Base-by-base conservation (phyloP, 2,329 filamentous ascomycete genomes). In the Venturia effusa region DNA sequence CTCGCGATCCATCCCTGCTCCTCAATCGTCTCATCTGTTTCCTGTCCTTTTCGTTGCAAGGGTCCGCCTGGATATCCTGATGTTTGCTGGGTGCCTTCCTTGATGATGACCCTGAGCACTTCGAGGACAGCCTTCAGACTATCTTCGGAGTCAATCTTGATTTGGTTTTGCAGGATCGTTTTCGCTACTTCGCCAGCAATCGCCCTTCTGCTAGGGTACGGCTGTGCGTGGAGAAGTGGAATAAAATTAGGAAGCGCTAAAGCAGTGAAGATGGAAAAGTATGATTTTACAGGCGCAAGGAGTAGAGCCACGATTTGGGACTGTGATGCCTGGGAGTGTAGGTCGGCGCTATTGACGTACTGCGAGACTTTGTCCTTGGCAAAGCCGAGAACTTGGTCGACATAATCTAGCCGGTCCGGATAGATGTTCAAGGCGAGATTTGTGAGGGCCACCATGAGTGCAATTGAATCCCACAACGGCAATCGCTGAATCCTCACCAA, bases 381-480 rank as follows among this genome's bases (percentile, higher is more conserved):
- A 73, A 94, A 97, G 63, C 89, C 86, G 45, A 99, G 81, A 59
- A 97, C 88, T 74, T 97, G 92, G 71, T 99, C 92, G 61, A 97
- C 90, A 71, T 97, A 97, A 78, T 97, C 93, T 66, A 97, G 80
- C 64, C 88, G 84, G 67, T 94, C 88, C 0, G 94, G 93, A 72
- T 99, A 97, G 68, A 97, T 96, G 74, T 96, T 97, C 79, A 99
- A 82, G 11, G 95, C 92, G 64, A 99, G 84, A 70, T 97, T 97
- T 45, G 89, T 87, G 48, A 99, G 81, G 4, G 94, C 99, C n/a
- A 96, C 93, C 55, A 97, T 81, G 51, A 99, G 79, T 11, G 92
- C 94, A 69, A 96, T 94, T 22, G 90, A 96, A 73, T 99, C 95
- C 74, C 96, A 92, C 68, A 99, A 93, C 0, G 92, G 89, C 62